Conservation (phyloP, 192 early-diverging fungal genomes). For the Podila horticola region DNA sequence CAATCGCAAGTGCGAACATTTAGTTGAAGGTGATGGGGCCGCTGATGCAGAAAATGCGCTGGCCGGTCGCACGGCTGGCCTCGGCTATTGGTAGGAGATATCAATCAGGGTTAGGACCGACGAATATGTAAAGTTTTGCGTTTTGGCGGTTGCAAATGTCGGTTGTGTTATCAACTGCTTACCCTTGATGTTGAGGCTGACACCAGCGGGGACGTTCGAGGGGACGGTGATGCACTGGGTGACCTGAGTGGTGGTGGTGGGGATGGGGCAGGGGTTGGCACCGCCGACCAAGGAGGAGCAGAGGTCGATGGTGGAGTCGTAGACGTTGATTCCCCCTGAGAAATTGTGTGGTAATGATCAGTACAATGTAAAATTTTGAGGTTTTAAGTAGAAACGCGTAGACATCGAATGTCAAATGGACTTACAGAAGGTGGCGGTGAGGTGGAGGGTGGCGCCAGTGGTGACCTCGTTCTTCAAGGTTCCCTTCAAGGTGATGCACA, state of each 20-base stretch:
- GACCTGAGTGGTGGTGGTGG: constrained; percentile 17
- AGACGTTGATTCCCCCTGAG: constrained; percentile 41
- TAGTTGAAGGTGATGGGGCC: constrained; percentile 48
- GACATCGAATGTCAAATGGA: background rate
- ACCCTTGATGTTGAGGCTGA: constrained; percentile 31
- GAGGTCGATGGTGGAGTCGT: constrained; percentile 29
- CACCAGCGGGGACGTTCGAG: constrained; percentile 39
- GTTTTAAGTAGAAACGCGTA: background rate
- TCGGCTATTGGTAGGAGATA: background rate
- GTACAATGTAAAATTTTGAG: background rate
- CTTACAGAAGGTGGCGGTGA: constrained; percentile 47
- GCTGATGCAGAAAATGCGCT: constrained; percentile 41
- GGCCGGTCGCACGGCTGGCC: constrained; percentile 10
- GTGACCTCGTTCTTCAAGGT: constrained; percentile 21
- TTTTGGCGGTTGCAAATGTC: too few relatives aligned
- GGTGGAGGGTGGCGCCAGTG: constrained; percentile 8
- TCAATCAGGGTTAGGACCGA: background rate
- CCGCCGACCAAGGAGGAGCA: constrained; percentile 31
- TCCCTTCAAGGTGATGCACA: constrained; percentile 40
- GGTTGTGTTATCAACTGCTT: too few relatives aligned
- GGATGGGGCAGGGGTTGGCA: constrained; percentile 46
- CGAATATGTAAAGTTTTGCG: too few relatives aligned
- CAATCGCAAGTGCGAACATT: background rate
- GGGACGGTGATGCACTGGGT: constrained; percentile 44
- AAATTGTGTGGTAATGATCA: background rate